Base-by-base conservation (phyloP, 2,329 filamentous ascomycete species). In the Penicillium sp. region DNA sequence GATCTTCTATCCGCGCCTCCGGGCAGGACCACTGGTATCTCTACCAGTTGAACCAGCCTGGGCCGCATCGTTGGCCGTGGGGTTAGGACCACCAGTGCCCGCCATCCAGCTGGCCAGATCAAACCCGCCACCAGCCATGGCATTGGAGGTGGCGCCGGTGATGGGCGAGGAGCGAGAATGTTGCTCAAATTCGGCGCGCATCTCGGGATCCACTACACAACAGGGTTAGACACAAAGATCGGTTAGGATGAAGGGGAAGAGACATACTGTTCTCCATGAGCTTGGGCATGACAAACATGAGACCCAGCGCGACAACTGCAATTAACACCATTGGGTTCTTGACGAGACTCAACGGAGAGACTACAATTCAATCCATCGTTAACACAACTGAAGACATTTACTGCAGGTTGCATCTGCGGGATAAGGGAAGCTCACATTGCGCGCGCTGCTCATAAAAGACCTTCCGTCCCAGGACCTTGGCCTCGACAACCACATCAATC, bases 291-390 rank as follows among this genome's bases (percentile, higher is more conserved):
- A 92, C 92, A 67, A 97, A 82, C 61, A 96, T 92, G 63, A 97
- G 79, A 5, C 79, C 87, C 79, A 97, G 85, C 59, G 88, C 91
- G 38, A 94, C 86, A 34, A 96, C 76, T 5, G 89, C 92, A 79
- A 99, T 88, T 58, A 99, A 82, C 61, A 97, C 97, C 92, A 97
- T 97, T 4, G 94, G 94, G 71, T 90, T 96, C 80, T 94, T 94
- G 67, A 97, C 80, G 54, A 97, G 86, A 56, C 84, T 85, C 55
- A 97, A 69, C n/a, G 92, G 81, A 18, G 87, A 90, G 77, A 93
- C 89, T 91, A 62, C 44, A 18, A 40, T 42, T 10, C 37, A 39
- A 56, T 42, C 35, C 37, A 24, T 46, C 22, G 46, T 63, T 55
- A 62, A 53, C 38, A 42, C n/a, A 22, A n/a, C 39, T 16, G 29